Percentiles rank a stretch among this genome's conserved stretches.
Evolutionary conservation across 768 basidiomycete species (phyloP).

Genomic region (Russula brevipes): DNA sequence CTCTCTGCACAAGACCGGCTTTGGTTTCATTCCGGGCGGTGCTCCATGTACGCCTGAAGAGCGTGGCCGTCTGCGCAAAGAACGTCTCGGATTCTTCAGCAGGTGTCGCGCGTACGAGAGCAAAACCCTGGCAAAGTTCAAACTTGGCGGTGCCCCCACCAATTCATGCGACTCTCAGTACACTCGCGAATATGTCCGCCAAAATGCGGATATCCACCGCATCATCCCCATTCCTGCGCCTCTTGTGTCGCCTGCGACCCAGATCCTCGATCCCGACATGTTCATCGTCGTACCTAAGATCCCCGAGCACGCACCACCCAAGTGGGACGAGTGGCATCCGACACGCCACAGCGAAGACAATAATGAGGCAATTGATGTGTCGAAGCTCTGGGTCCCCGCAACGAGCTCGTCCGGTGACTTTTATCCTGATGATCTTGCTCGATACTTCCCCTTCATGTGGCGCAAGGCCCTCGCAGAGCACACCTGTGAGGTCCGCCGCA

Average conservation of each 20-base stretch:
- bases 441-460: slow-evolving; percentile 11
- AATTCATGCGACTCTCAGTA: background rate
- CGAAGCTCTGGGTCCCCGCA: slow-evolving; percentile 10
- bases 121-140: background rate
- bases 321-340: slow-evolving; percentile 14
- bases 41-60: slow-evolving; percentile 2
- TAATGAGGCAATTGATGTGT: background rate
- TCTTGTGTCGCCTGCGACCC: slow-evolving; percentile 15
- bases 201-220: background rate
- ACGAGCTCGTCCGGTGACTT: background rate
- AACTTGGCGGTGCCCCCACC: background rate
- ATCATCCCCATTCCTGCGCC: slow-evolving; percentile 3
- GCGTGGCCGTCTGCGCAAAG: slow-evolving; percentile 13
- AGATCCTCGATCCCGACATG: slow-evolving; percentile 2
- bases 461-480: background rate
- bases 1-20: slow-evolving; percentile 11
- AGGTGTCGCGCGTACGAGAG: background rate
- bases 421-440: background rate
- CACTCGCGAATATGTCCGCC: slow-evolving; percentile 11
- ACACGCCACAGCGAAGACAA: slow-evolving; percentile 8
- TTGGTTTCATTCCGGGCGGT: slow-evolving; percentile 10
- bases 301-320: background rate
- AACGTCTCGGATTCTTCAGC: slow-evolving; percentile 17
- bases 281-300: slow-evolving; percentile 9
- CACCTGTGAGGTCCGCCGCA: background rate